These are phyloP conservation scores for Trichoderma citrinoviride DNA, from an alignment of 2,329 filamentous ascomycete genomes.

Conservation along the genomic window DNA sequence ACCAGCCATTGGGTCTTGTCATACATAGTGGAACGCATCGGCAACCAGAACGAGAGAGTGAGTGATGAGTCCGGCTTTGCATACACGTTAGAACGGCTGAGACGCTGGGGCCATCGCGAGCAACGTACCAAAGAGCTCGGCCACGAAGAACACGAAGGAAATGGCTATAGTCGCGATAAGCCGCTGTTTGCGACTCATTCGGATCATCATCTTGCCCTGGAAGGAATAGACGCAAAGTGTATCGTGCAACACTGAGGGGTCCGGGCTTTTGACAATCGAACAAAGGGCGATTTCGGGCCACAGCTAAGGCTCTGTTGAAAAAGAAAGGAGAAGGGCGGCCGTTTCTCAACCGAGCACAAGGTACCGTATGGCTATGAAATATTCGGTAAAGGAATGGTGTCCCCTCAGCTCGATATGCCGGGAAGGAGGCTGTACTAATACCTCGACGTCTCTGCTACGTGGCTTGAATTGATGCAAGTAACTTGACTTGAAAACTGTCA, in stretches of 20 bases:
- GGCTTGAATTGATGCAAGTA: constrained; percentile 1
- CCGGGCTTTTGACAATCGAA: not conserved
- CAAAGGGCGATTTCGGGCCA: not conserved
- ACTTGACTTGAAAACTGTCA: not conserved
- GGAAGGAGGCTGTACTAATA: constrained; percentile 11
- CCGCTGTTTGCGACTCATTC: constrained; percentile 41
- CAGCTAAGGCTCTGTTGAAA: not conserved
- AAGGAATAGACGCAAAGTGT: not conserved
- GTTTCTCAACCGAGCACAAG: not conserved
- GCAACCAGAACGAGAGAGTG: constrained; percentile 69
- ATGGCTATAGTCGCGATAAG: constrained; percentile 49
- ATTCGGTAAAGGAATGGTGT: not conserved
- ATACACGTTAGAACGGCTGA: constrained; percentile 2
- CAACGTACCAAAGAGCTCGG: constrained; percentile 47
- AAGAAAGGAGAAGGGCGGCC: constrained; percentile 4
- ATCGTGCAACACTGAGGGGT: not conserved
- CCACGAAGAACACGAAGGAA: constrained; percentile 50
- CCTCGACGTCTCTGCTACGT: not conserved
- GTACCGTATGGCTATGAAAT: not conserved
- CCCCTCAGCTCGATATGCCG: not conserved
- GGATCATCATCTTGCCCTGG: constrained; percentile 17
- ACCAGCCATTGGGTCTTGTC: not conserved
- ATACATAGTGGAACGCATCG: constrained; percentile 75
- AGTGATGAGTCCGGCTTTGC: constrained; percentile 64
- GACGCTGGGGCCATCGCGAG: not conserved